Evolutionary conservation across 2,329 filamentous ascomycete species (phyloP), one percentile per base, ranked within the genome.

Genomic region (Mycosphaerelloides madeirae): DNA sequence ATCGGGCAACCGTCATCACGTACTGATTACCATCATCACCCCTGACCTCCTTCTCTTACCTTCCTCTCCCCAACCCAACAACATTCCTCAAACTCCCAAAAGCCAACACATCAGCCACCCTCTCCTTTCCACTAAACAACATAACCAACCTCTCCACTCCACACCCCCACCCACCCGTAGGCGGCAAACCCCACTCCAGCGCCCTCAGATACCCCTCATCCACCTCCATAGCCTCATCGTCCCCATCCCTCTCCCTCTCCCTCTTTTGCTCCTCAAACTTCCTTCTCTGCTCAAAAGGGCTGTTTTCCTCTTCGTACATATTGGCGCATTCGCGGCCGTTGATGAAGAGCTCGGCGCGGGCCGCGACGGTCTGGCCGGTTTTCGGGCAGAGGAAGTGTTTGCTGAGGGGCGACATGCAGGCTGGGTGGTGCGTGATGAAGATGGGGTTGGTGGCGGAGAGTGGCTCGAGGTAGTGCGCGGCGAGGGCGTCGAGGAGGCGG

Each of bases 221-320:
- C 8, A 83, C 63, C 38, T 65, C 58, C 65, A 76, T 59, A 57
- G 70, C 12, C 60, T 73, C 29, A 69, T 71, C 13, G n/a, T n/a
- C n/a, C 22, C 9, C 22, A 71, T 73, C 72, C 1, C 67, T 70
- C 44, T 65, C 66, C 6, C 63, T 55, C 11, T 61, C 63, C 14
- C 62, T 57, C 6, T 67, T 47, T 58, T 83, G 80, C 51, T 77
- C 76, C 36, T 81, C 67, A 53, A 98, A 89, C 67, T 98, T 98
- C 43, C 78, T 75, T 35, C 86, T 77, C 69, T 98, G 93, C 58
- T 84, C 85, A 42, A 85, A 82, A 0, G 93, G 93, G 40, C 87
- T 86, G 66, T 98, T 98, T 65, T 98, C 93, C 68, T 98, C 93
- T 65, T 98, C 93, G 66, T 98, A 98, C 72, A 91, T 94, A 67